phyloP scores from a whole-genome alignment of 768 basidiomycete species.

The Leccinum rimulosum region DNA sequence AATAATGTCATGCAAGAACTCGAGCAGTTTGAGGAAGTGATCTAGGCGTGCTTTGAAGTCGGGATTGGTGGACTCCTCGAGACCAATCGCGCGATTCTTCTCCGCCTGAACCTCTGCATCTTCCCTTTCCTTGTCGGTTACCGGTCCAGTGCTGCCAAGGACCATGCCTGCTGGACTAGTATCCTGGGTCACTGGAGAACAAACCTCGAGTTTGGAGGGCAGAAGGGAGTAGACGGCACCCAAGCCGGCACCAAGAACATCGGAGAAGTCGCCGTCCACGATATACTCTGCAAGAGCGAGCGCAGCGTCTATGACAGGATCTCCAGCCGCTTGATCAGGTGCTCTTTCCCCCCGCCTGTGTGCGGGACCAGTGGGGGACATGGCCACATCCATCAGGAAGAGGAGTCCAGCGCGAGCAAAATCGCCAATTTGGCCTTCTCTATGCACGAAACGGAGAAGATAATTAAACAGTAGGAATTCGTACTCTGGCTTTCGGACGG shows the following conservation, averaged over 20 bases:
- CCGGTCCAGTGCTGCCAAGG: constrained; percentile 61
- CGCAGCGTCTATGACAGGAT: constrained; percentile 82
- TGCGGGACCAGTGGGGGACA: constrained; percentile 67
- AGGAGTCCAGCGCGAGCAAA: constrained; percentile 88
- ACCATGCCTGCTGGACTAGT: constrained; percentile 56
- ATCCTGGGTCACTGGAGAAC: constrained; percentile 40
- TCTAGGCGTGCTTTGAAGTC: constrained; percentile 82
- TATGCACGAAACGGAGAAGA: constrained; percentile 89
- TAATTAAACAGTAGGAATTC: constrained; percentile 97
- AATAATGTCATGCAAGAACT: constrained; percentile 89
- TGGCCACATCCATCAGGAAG: constrained; percentile 95
- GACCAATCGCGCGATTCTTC: constrained; percentile 54
- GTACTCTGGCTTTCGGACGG: constrained; percentile 75
- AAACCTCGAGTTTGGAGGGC: constrained; percentile 81
- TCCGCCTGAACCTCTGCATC: constrained; percentile 51
- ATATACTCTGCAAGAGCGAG: constrained; percentile 90
- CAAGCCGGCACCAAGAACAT: constrained; percentile 90
- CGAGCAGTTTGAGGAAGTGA: constrained; percentile 85
- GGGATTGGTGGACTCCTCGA: constrained; percentile 72
- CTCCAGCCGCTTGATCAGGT: constrained; percentile 29
- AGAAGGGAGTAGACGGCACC: constrained; percentile 91
- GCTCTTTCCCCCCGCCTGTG: constrained; percentile 38
- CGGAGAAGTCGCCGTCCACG: constrained; percentile 96
- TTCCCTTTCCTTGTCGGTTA: constrained; percentile 56
- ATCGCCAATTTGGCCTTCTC: constrained; percentile 92